Conservation (phyloP, 1,139 yeast genomes). For the Debaryomyces psychrophilus region DNA sequence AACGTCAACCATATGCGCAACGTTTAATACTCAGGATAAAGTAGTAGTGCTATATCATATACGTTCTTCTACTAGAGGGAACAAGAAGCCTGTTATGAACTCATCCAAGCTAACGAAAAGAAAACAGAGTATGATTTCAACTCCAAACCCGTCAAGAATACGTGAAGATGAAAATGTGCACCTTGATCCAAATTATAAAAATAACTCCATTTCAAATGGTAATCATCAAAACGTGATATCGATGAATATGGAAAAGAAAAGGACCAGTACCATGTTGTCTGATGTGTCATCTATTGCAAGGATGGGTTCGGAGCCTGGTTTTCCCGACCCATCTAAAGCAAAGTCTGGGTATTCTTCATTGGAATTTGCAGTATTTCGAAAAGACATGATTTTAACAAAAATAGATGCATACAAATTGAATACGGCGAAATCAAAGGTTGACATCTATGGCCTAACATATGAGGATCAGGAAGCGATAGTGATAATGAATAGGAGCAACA, state of each 20-base stretch:
- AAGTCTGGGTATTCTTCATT: slow-evolving; percentile 18
- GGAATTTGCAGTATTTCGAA: slow-evolving; percentile 43
- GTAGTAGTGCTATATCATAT: slow-evolving; percentile 54
- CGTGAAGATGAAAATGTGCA: slow-evolving; percentile 42
- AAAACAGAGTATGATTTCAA: slow-evolving; percentile 33
- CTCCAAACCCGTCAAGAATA: slow-evolving; percentile 48
- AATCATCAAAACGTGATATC: slow-evolving; percentile 26
- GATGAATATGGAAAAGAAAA: slow-evolving; percentile 51
- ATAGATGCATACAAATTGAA: slow-evolving; percentile 49
- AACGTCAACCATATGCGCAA: slow-evolving; percentile 50
- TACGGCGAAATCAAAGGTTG: slow-evolving; percentile 35
- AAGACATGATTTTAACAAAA: slow-evolving; percentile 69
- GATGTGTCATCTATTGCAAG: slow-evolving; percentile 63
- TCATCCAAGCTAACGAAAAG: slow-evolving; percentile 24
- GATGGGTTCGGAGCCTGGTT: slow-evolving; percentile 53
- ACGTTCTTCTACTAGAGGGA: slow-evolving; percentile 39
- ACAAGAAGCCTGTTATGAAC: slow-evolving; percentile 12
- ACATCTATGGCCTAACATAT: slow-evolving; percentile 47
- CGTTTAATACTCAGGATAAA: slow-evolving; percentile 50
- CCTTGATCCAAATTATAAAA: slow-evolving; percentile 17
- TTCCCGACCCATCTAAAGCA: slow-evolving; percentile 31
- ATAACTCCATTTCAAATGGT: neutral
- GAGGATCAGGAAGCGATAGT: slow-evolving; percentile 65
- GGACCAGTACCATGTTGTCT: slow-evolving; percentile 56
- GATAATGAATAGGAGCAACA: slow-evolving; percentile 35